These are phyloP conservation scores for Triangularia setosa DNA, from an alignment of 2,329 filamentous ascomycete genomes.

Conservation along the genomic window DNA sequence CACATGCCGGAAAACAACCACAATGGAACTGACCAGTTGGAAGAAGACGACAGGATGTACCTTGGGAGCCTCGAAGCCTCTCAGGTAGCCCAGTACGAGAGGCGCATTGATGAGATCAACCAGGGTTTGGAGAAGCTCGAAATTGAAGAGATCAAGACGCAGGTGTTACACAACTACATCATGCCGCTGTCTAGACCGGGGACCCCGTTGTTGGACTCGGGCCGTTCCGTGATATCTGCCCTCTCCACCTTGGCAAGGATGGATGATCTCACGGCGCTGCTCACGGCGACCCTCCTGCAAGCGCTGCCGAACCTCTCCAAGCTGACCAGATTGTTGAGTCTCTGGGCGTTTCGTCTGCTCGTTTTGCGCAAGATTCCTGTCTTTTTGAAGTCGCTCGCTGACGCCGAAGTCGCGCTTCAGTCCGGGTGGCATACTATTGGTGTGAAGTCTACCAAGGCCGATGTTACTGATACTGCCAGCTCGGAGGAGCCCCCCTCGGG, in stretches of 20 bases:
- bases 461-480: not conserved
- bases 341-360: slow-evolving; percentile 72
- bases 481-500: slow-evolving; percentile 23
- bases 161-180: slow-evolving; percentile 79
- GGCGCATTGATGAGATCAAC: slow-evolving; percentile 69
- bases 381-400: slow-evolving; percentile 62
- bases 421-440: slow-evolving; percentile 57
- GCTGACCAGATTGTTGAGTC: slow-evolving; percentile 66
- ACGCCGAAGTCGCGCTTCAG: slow-evolving; percentile 60
- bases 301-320: slow-evolving; percentile 76
- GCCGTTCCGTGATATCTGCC: slow-evolving; percentile 37
- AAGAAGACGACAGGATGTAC: slow-evolving; percentile 38
- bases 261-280: slow-evolving; percentile 84
- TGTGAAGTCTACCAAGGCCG: slow-evolving; percentile 10
- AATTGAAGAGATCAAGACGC: slow-evolving; percentile 83
- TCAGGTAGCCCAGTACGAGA: slow-evolving; percentile 65
- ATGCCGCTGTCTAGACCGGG: slow-evolving; percentile 53
- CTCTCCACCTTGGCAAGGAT: slow-evolving; percentile 61
- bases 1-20: slow-evolving; percentile 10
- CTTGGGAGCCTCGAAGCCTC: slow-evolving; percentile 66
- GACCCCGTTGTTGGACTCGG: slow-evolving; percentile 46
- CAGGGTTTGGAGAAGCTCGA: slow-evolving; percentile 65
- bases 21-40: slow-evolving; percentile 8
- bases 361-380: slow-evolving; percentile 71
- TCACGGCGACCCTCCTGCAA: slow-evolving; percentile 89